A percentile compares a stretch with the other conserved stretches of the same genome.
These are phyloP conservation scores for Sporobolomyces pararoseus DNA, from an alignment of 768 basidiomycete genomes.

Conservation along the genomic window DNA sequence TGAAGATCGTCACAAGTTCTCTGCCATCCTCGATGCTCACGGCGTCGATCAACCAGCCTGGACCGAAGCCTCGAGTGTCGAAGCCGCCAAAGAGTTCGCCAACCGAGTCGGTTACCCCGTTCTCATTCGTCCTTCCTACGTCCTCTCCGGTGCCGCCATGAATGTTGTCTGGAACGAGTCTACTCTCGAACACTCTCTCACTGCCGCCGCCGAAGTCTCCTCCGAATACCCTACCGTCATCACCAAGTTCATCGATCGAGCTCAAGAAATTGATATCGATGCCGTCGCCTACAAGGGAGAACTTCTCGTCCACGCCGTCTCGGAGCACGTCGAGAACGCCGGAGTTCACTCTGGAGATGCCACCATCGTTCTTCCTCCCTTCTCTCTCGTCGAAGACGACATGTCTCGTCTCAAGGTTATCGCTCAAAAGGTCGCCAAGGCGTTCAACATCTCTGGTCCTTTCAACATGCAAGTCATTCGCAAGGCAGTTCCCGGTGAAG, in stretches of 20 bases:
- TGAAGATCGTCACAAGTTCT: slow-evolving; percentile 99
- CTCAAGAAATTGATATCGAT: slow-evolving; percentile 99
- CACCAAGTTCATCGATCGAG: slow-evolving; percentile 98
- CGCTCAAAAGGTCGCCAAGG: slow-evolving; percentile 93
- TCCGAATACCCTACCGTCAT: slow-evolving; percentile 96
- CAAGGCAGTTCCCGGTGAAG: slow-evolving; percentile 56
- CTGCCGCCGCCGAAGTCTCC: slow-evolving; percentile 92
- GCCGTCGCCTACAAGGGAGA: slow-evolving; percentile 95
- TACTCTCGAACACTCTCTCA: slow-evolving; percentile 85
- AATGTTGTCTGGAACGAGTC: slow-evolving; percentile 93
- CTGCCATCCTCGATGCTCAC: slow-evolving; percentile 91
- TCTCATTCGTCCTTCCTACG: slow-evolving; percentile 93
- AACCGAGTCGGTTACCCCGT: slow-evolving; percentile 91
- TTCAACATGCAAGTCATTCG: slow-evolving; percentile 99
- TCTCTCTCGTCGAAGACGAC: slow-evolving; percentile 94
- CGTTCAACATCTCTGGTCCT: slow-evolving; percentile 94
- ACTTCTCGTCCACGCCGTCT: slow-evolving; percentile 99
- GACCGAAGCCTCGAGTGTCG: slow-evolving; percentile 91
- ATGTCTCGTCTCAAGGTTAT: slow-evolving; percentile 95
- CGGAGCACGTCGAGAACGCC: slow-evolving; percentile 98
- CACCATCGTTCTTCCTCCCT: slow-evolving; percentile 94
- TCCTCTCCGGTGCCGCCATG: slow-evolving; percentile 99
- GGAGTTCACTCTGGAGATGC: slow-evolving; percentile 99
- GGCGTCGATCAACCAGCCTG: slow-evolving; percentile 97
- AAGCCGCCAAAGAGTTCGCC: slow-evolving; percentile 84